Evolutionary conservation across 108 stramenopile species (phyloP), one percentile per base, ranked within the genome.

Genomic region (Parmales sp.): DNA sequence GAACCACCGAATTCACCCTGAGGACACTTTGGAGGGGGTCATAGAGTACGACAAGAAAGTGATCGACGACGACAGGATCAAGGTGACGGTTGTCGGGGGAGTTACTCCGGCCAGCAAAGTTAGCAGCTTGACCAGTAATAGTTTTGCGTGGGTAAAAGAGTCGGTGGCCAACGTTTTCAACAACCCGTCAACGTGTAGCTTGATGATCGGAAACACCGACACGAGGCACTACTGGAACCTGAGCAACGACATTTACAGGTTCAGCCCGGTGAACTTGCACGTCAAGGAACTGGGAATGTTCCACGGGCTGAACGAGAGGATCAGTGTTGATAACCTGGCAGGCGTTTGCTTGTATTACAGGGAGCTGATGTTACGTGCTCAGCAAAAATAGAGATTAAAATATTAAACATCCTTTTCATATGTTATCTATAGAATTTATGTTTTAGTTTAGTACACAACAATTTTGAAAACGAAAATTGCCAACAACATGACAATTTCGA

Each of bases 1-100:
- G n/a, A 71, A 71, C 48, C 71, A 71, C 71, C 26, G 71, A 4
- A 38, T 71, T 26, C 71, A 71, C 71, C 64, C 71, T 18, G 65
- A 39, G 2, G 71, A 71, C 28, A 49, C 28, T n/a, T 29, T 43
- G 6, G 34, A 66, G 2, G 43, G 31, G 18, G 64, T 71, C 0
- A 23, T 71, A 19, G 71, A 44, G 34, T 26, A 66, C 46, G 71
- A 66, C 65, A 37, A 65, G 20, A 65, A 45, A 31, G 44, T 71
- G 37, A 66, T 71, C 3, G 48, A 65, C 38, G 71, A 71, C 48
- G 23, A 37, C 1, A 63, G 70, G 28, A 39, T 71, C 3, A 65
- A 63, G 7, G 29, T 71, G 4, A 41, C 29, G 23, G n/a, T 34
- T 7, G 26, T 4, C 3, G 54, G 36, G 4, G 31, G 26, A 1